Percentiles rank a stretch among this genome's conserved stretches.
Conservation (phyloP, 2,329 filamentous ascomycete genomes). For the Alternaria hordeiaustralica region DNA sequence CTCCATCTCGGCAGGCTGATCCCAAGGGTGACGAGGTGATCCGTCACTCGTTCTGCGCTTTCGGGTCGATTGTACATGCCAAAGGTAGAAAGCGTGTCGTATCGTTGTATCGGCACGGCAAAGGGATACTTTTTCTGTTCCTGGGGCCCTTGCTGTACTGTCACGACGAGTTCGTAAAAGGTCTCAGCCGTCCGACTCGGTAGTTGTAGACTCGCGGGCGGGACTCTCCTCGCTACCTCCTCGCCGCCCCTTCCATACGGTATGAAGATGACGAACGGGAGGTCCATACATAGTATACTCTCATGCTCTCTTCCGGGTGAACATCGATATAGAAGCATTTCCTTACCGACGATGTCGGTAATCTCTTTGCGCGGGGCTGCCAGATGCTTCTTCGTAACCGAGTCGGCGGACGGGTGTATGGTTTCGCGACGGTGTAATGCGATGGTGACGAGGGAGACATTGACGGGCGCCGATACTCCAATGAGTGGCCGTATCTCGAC, state of each 20-base stretch:
- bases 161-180: slow-evolving; percentile 95
- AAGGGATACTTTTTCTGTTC: slow-evolving; percentile 91
- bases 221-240: slow-evolving; percentile 87
- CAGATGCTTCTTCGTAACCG: slow-evolving; percentile 88
- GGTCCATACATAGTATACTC: slow-evolving; percentile 90
- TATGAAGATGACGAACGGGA: slow-evolving; percentile 97
- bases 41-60: slow-evolving; percentile 81
- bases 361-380: slow-evolving; percentile 90
- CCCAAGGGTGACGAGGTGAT: slow-evolving; percentile 88
- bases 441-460: slow-evolving; percentile 91
- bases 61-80: slow-evolving; percentile 99
- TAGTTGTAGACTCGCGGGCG: slow-evolving; percentile 88
- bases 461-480: slow-evolving; percentile 86
- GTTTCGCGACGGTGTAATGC: slow-evolving; percentile 92
- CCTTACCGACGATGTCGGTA: slow-evolving; percentile 91
- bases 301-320: slow-evolving; percentile 83
- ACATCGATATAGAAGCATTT: slow-evolving; percentile 90
- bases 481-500: slow-evolving; percentile 91
- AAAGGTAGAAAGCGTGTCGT: slow-evolving; percentile 97
- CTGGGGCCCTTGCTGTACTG: slow-evolving; percentile 86
- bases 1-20: slow-evolving; percentile 96
- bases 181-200: slow-evolving; percentile 95
- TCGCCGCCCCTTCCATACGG: slow-evolving; percentile 91
- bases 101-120: slow-evolving; percentile 87
- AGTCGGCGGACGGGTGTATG: slow-evolving; percentile 95